These are phyloP conservation scores for Phellinidium pouzarii DNA, from an alignment of 1,284 basidiomycete genomes.

Conservation along the genomic window DNA sequence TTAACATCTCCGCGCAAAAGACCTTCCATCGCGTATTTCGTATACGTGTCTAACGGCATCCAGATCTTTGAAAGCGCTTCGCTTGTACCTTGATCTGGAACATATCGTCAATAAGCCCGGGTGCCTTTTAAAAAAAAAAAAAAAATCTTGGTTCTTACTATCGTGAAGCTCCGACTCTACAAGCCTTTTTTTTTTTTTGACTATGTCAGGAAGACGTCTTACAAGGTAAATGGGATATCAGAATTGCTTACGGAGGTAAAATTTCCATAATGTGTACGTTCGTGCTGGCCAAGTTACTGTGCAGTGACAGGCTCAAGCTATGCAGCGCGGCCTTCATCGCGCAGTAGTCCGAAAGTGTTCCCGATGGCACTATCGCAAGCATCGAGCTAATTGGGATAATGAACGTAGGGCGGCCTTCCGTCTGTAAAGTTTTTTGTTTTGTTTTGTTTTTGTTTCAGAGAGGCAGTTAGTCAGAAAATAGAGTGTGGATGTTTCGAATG, in stretches of 20 bases:
- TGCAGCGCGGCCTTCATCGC: conserved; percentile 61
- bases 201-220: conserved; percentile 1
- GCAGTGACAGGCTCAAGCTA: conserved; percentile 44
- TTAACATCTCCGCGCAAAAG: conserved; percentile 40
- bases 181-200: conserved; percentile 34
- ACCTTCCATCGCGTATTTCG: conserved; percentile 38
- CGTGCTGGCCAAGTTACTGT: conserved; percentile 41
- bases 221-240: neutral
- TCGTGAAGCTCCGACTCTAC: conserved; percentile 64
- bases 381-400: conserved; percentile 49
- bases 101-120: too few relatives aligned
- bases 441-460: too few relatives aligned
- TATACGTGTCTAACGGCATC: conserved; percentile 55
- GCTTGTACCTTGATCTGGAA: conserved; percentile 46
- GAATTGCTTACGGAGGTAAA: conserved; percentile 49
- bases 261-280: conserved; percentile 54
- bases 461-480: too few relatives aligned
- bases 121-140: too few relatives aligned
- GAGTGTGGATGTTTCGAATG: neutral
- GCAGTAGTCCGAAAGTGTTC: conserved; percentile 41
- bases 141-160: too few relatives aligned
- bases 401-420: conserved; percentile 39
- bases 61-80: conserved; percentile 43
- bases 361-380: conserved; percentile 39
- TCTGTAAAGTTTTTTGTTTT: conserved; percentile 23